Evolutionary conservation across 2,329 filamentous ascomycete species (phyloP), one percentile per base, ranked within the genome.

Genomic region (Epicoccum nigrum): DNA sequence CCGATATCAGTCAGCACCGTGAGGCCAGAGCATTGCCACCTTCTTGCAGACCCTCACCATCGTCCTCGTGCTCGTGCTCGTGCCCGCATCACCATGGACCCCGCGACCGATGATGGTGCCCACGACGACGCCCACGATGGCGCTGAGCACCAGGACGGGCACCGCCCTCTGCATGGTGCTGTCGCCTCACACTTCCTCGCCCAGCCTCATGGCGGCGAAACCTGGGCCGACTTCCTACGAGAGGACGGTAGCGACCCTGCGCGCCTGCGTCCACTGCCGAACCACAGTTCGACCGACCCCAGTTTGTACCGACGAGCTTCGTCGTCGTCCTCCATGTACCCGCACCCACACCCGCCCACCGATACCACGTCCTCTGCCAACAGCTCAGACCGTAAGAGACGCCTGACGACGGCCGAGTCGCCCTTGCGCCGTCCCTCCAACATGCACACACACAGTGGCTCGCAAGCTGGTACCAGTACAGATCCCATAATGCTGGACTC

Each of bases 161-260:
- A 33, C 47, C 47, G 39, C 12, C 53, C 40, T 17, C 51, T 55
- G 23, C 61, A 65, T 45, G 65, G 65, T 4, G 60, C 60, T 12
- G 59, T 66, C 7, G 64, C 66, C 8, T 68, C 65, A 13, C 67
- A 67, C 45, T 66, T 64, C 42, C 58, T 64, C 9, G 60, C 64
- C 1, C 67, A 67, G 32, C 52, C 56, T 2, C 47, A 55, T 28
- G 63, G 60, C 13, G 63, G 68, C 25, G 65, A 73, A 54, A 71
- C 70, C 30, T 73, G 70, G 70, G 57, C 66, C 31, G 69, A 71
- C 58, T 73, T 73, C 45, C 54, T 72, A 33, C 54, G 69, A 12
- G 60, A 64, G 17, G 45, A 58, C 35, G 62, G 61, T 33, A 56
- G 38, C 45, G 62, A 65, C 49, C 45, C 52, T n/a, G 40, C 37